Percentiles rank a stretch among this genome's conserved stretches.
phyloP scores from a whole-genome alignment of 1,284 basidiomycete genomes.

The Singerocomus inundabilis region DNA sequence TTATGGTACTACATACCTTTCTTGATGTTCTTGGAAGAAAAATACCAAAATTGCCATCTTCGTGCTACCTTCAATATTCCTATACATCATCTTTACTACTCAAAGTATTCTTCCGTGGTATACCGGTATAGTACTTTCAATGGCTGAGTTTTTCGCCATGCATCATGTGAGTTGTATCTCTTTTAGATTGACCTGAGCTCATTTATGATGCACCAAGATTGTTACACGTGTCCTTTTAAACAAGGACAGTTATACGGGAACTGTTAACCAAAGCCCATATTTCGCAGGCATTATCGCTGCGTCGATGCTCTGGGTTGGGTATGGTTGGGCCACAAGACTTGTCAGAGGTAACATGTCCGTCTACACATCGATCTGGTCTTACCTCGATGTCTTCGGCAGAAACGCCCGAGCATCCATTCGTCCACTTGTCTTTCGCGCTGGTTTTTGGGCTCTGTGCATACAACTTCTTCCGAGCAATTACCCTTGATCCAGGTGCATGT shows the following conservation, averaged over 20 bases:
- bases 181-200: not conserved
- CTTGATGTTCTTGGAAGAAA: slow-evolving; percentile 43
- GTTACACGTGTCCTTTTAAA: slow-evolving; percentile 82
- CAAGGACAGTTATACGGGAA: slow-evolving; percentile 73
- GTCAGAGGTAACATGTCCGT: slow-evolving; percentile 50
- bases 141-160: slow-evolving; percentile 88
- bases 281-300: slow-evolving; percentile 88
- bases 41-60: slow-evolving; percentile 85
- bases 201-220: slow-evolving; percentile 45
- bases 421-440: slow-evolving; percentile 76
- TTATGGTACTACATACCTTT: not conserved
- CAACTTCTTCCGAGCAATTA: slow-evolving; percentile 89
- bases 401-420: slow-evolving; percentile 71
- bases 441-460: slow-evolving; percentile 73
- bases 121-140: slow-evolving; percentile 77
- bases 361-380: not conserved
- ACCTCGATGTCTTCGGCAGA: slow-evolving; percentile 41
- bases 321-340: slow-evolving; percentile 77
- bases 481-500: slow-evolving; percentile 88
- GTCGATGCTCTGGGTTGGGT: slow-evolving; percentile 86
- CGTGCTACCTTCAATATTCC: slow-evolving; percentile 71
- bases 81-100: slow-evolving; percentile 83
- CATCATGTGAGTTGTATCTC: slow-evolving; percentile 69
- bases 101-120: slow-evolving; percentile 87
- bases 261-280: slow-evolving; percentile 80